Conservation (phyloP, 768 basidiomycete species). For the Lactifluus rugatus region DNA sequence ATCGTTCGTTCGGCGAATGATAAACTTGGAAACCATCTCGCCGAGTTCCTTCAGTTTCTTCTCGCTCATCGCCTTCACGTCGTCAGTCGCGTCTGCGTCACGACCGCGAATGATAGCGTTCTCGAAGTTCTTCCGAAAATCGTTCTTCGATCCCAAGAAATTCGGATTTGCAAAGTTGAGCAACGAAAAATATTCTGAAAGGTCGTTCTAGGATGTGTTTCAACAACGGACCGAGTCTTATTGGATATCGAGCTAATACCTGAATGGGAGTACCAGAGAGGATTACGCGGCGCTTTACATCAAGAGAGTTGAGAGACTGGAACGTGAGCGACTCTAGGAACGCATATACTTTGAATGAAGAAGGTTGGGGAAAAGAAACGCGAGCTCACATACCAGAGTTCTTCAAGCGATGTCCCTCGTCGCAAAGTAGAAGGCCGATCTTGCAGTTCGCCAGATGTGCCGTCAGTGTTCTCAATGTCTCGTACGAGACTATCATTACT, state of each 20-base stretch:
- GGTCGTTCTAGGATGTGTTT: constrained; percentile 55
- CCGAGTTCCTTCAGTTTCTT: constrained; percentile 88
- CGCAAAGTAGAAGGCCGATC: constrained; percentile 89
- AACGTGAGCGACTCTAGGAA: constrained; percentile 74
- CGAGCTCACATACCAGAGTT: constrained; percentile 63
- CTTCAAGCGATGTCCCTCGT: constrained; percentile 95
- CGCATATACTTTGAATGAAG: background rate
- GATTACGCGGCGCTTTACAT: constrained; percentile 87
- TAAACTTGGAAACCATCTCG: constrained; percentile 81
- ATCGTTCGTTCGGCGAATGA: constrained; percentile 91
- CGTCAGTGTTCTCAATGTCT: constrained; percentile 78
- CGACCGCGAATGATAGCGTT: constrained; percentile 83
- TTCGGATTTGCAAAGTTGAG: constrained; percentile 91
- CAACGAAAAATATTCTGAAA: constrained; percentile 89
- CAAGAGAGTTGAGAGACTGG: constrained; percentile 67
- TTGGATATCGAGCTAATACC: constrained; percentile 29
- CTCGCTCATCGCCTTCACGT: constrained; percentile 71
- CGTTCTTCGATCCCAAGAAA: constrained; percentile 76
- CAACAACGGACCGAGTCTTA: background rate
- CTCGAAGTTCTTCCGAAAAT: constrained; percentile 95
- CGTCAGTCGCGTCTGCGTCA: constrained; percentile 76
- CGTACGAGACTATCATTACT: constrained; percentile 99
- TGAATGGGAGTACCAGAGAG: constrained; percentile 92
- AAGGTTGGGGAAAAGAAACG: background rate
- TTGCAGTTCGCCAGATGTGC: constrained; percentile 66